Percentiles rank a stretch among this genome's conserved stretches.
Conservation (phyloP, 768 basidiomycete species). For the Amanita pseudoporphyria region DNA sequence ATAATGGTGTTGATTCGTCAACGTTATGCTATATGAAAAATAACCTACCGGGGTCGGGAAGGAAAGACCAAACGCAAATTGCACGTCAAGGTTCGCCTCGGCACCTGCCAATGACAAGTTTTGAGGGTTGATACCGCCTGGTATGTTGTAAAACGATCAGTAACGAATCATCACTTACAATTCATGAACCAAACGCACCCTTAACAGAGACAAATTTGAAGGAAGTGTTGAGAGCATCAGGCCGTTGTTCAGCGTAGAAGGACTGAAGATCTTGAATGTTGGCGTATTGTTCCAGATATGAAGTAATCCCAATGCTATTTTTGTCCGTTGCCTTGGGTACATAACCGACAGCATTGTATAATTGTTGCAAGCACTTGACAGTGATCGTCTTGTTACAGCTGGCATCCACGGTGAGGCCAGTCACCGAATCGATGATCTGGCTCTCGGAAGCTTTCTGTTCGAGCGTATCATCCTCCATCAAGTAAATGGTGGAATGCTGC, state of each 20-base stretch:
- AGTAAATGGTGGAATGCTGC: constrained; percentile 32
- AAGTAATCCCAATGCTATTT: constrained; percentile 44
- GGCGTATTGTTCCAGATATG: constrained; percentile 42
- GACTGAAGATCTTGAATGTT: constrained; percentile 40
- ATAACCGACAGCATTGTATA: constrained; percentile 44
- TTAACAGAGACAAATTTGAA: constrained; percentile 50
- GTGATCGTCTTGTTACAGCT: constrained; percentile 43
- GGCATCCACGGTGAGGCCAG: constrained; percentile 34
- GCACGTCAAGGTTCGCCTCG: constrained; percentile 57
- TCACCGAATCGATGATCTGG: constrained; percentile 13
- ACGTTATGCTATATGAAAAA: not conserved
- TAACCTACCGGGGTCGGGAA: constrained; percentile 39
- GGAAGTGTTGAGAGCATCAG: constrained; percentile 34
- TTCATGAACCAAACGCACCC: constrained; percentile 22
- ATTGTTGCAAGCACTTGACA: constrained; percentile 38
- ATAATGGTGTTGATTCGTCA: constrained; percentile 6
- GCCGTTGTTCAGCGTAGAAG: constrained; percentile 37
- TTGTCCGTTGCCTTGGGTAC: constrained; percentile 30
- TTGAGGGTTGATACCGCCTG: constrained; percentile 54
- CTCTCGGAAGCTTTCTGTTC: constrained; percentile 15
- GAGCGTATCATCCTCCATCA: constrained; percentile 11
- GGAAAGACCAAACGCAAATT: constrained; percentile 52
- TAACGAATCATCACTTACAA: not conserved
- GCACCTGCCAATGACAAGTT: constrained; percentile 35
- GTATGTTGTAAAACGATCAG: constrained; percentile 13